phyloP scores from a whole-genome alignment of 2,329 filamentous ascomycete genomes.

The Fusarium napiforme region DNA sequence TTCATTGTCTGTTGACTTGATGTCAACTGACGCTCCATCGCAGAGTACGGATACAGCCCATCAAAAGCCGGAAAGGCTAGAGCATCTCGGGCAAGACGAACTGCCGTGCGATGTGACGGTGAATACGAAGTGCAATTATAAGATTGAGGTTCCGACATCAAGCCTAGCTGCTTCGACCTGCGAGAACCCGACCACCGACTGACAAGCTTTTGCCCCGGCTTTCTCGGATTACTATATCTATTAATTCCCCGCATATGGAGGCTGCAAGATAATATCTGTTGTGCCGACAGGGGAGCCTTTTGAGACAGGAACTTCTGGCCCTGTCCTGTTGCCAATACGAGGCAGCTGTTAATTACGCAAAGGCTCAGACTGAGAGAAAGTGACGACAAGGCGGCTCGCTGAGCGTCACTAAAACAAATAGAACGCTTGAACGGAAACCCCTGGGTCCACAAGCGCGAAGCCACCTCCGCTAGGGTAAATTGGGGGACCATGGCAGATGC shows the following conservation, averaged over 20 bases:
- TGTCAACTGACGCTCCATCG: background rate
- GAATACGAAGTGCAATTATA: conserved; percentile 35
- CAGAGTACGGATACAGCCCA: background rate
- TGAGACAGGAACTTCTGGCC: conserved; percentile 5
- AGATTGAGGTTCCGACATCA: conserved; percentile 21
- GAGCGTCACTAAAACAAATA: conserved; percentile 29
- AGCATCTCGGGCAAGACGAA: conserved; percentile 6
- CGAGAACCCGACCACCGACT: conserved; percentile 20
- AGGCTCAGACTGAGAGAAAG: conserved; percentile 6
- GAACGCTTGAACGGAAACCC: conserved; percentile 5
- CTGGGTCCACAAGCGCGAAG: conserved; percentile 29
- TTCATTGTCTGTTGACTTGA: background rate
- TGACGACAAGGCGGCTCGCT: conserved; percentile 2
- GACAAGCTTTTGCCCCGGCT: conserved; percentile 38
- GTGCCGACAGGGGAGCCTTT: background rate
- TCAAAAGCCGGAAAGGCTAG: conserved; percentile 1
- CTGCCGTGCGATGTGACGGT: conserved; percentile 16
- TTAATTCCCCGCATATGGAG: conserved; percentile 27
- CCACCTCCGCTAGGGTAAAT: conserved; percentile 38
- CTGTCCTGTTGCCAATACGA: background rate
- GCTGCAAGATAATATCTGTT: conserved; percentile 5
- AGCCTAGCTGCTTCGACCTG: conserved; percentile 28
- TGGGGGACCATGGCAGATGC: conserved; percentile 42
- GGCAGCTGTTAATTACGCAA: conserved; percentile 8
- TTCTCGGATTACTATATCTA: conserved; percentile 6